phyloP scores from a whole-genome alignment of 106 monocot species.

The Phalaenopsis aphrodite region DNA sequence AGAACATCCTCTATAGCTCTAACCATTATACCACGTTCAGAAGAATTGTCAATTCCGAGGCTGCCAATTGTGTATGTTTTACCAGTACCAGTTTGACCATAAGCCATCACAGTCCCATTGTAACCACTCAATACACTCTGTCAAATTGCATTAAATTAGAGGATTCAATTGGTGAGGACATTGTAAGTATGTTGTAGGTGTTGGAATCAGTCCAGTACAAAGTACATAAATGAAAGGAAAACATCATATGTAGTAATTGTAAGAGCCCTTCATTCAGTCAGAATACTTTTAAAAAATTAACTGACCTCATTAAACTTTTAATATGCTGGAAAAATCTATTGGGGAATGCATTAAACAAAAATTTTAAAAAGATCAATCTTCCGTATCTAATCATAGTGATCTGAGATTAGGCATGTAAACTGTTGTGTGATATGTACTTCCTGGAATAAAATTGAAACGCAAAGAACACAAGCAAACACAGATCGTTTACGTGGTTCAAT shows the following conservation, averaged over 20 bases:
- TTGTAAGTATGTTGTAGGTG: neutral
- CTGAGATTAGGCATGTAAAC: neutral
- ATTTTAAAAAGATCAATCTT: neutral
- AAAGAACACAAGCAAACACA: no score
- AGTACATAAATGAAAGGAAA: neutral
- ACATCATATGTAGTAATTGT: neutral
- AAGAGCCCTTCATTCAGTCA: neutral
- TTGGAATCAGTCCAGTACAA: neutral
- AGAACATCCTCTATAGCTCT: conserved; percentile 56
- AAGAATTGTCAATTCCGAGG: conserved; percentile 46
- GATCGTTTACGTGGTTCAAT: no score
- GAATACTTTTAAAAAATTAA: neutral
- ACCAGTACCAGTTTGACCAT: conserved; percentile 63
- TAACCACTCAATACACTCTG: conserved; percentile 64
- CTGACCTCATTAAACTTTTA: neutral
- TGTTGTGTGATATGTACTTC: no score
- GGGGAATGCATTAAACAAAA: neutral
- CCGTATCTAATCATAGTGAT: neutral
- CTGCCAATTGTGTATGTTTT: conserved; percentile 52
- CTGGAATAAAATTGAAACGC: no score
- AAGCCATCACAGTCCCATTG: conserved; percentile 74
- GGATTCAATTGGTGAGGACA: neutral
- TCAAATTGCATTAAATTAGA: conserved; percentile 14
- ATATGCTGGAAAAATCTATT: neutral
- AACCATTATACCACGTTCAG: conserved; percentile 66